Base-by-base conservation (phyloP, 805 yeast species). In the Wickerhamiella domercqiae region DNA sequence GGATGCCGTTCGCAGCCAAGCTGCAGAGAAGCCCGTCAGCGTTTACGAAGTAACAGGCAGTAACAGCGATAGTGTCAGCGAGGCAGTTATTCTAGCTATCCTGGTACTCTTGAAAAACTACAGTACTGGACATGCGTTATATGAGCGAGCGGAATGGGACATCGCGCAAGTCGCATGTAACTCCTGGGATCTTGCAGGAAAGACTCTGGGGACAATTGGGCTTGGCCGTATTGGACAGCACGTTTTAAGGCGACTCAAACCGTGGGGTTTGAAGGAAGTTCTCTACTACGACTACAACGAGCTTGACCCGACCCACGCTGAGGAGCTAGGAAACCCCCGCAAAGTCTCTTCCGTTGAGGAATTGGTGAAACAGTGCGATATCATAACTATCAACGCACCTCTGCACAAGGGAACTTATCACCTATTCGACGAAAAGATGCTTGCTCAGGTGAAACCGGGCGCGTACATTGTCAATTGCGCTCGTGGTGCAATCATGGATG, bases 31-130 rank as follows among this genome's bases (percentile, higher is more conserved):
- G 42, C 68, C 71, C 44, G 70, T 79, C 51, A 66, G 78, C 14
- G 90, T 79, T 15, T 63, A 73, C 35, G 90, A 79, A 60, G 90
- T 79, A 38, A 79, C 93, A 20, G 87, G 90, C 5, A 76, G 84
- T 37, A 79, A 79, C 54, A 84, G 78, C 35, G 69, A 67, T 17
- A 75, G 84, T 13, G 90, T 79, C 34, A 87, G 90, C 13, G 90
- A 78, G 59, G 87, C 79, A 51, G 86, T 70, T 32, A 55, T 78
- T 35, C 72, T 79, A 77, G 73, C 81, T 34, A 78, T 79, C 49
- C 63, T 78, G 47, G 68, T 67, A 18, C 64, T 78, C 49, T 76
- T 79, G 26, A 70, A 84, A 54, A 79, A 79, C 68, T 79, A 75
- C 55, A 78, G 75, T 40, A 83, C 83, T 29, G 79, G 84, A 20